Evolutionary conservation across 768 basidiomycete species (phyloP), one percentile per base, ranked within the genome.

Genomic region (Suillus subalutaceus): DNA sequence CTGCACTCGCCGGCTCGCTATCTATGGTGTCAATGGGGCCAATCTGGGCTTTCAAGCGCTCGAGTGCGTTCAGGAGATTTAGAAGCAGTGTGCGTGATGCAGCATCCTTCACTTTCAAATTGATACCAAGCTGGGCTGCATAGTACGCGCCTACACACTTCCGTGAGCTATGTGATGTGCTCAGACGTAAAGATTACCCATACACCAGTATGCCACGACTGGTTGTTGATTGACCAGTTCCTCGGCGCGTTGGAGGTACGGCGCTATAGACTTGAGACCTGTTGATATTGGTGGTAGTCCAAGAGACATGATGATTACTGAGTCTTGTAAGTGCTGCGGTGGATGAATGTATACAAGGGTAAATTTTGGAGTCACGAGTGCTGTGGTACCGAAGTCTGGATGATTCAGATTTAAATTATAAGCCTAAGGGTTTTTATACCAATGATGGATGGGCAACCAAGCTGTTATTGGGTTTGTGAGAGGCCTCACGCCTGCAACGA

Each of bases 161-260:
- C 59, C 26, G 30, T 60, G 59, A 60, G 52, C 37, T 40, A 53
- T 38, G 38, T 35, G 50, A 63, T 53, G 30, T 7, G 50, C 41
- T n/a, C 48, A 48, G 58, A 70, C 66, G 38, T 65, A 44, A 57
- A 8, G 53, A 44, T 32, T 15, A 82, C 43, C 63, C 93, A 70
- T 78, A 97, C 97, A 96, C 96, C 97, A 99, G 75, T 99, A 99
- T 6, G 93, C 86, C 73, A 99, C 88, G 62, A 96, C 82, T 6
- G 94, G 93, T 65, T 99, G 96, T 68, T 91, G 87, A 16, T 80
- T 80, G 62, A 85, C 87, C 71, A 98, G 83, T 76, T 99, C 97
- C 65, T 94, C 88, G 0, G 97, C 93, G 60, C 97, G 88, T 72
- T 96, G 94, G 23, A 99, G 83, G 77, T 87, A 97, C 2, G 95